Conservation (phyloP, 257 asterid genomes). For the Capsicum rhomboideum region DNA sequence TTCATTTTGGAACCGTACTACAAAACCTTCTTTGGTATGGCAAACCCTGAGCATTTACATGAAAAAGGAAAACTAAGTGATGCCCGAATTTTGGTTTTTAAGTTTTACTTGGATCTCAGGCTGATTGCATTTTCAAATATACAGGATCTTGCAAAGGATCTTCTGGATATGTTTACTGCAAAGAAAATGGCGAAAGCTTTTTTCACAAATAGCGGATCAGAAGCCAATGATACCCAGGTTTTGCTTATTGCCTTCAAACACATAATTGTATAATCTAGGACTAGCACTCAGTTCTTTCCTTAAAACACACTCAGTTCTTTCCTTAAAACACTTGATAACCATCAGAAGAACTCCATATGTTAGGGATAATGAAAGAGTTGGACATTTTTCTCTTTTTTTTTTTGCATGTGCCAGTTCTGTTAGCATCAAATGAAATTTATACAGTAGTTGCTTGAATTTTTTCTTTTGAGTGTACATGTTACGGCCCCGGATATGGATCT, state of each 20-base stretch:
- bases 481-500: too few species aligned
- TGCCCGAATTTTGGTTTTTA: not conserved
- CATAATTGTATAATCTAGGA: not conserved
- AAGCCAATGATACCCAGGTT: conserved; percentile 97
- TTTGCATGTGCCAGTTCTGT: not conserved
- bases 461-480: not conserved
- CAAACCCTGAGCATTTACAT: not conserved
- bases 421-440: not conserved
- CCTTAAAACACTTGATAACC: not conserved
- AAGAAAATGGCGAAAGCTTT: conserved; percentile 74
- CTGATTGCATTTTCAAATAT: conserved; percentile 6
- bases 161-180: conserved; percentile 68
- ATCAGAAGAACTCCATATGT: not conserved
- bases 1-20: conserved; percentile 95
- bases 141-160: conserved; percentile 87
- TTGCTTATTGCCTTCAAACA: not conserved
- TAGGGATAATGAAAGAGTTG: not conserved
- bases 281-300: not conserved
- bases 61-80: not conserved
- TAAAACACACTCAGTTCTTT: not conserved
- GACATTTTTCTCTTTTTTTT: not conserved
- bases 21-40: conserved; percentile 81
- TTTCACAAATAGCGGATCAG: conserved; percentile 95
- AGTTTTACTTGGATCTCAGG: not conserved
- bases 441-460: not conserved